phyloP scores from a whole-genome alignment of 2,329 filamentous ascomycete species.

The Xylariaceae sp. region DNA sequence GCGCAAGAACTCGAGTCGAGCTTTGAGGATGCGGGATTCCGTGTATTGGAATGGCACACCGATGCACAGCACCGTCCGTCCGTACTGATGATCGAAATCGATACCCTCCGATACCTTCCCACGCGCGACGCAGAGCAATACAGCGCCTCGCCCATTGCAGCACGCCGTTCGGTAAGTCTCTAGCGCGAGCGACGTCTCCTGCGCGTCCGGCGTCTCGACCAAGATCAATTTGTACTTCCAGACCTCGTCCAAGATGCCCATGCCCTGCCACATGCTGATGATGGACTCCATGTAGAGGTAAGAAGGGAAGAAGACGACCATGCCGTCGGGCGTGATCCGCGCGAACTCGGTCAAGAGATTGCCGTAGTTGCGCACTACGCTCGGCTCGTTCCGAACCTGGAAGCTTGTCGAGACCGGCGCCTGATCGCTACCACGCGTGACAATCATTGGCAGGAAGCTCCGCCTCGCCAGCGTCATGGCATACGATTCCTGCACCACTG shows the following conservation, averaged over 20 bases:
- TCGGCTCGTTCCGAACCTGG: constrained; percentile 90
- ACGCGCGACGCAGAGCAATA: constrained; percentile 90
- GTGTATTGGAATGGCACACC: constrained; percentile 99
- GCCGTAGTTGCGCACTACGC: constrained; percentile 96
- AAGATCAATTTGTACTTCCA: constrained; percentile 99
- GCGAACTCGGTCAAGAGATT: constrained; percentile 91
- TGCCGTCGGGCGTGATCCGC: constrained; percentile 90
- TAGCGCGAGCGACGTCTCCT: constrained; percentile 91
- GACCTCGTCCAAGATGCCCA: constrained; percentile 94
- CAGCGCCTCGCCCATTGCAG: constrained; percentile 91
- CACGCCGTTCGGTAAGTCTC: constrained; percentile 97
- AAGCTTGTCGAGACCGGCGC: constrained; percentile 90
- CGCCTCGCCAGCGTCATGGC: constrained; percentile 89
- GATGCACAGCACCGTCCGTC: constrained; percentile 90
- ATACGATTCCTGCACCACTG: constrained; percentile 95
- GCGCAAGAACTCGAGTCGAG: constrained; percentile 88
- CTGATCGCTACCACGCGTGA: constrained; percentile 92
- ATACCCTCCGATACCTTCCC: constrained; percentile 98
- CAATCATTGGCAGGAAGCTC: constrained; percentile 98
- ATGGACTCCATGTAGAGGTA: constrained; percentile 99
- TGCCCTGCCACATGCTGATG: constrained; percentile 98
- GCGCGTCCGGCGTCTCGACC: constrained; percentile 94
- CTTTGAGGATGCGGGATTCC: constrained; percentile 93
- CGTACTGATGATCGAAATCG: constrained; percentile 98
- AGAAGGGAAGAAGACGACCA: constrained; percentile 99